These are phyloP conservation scores for Aspergillus puulaauensis DNA, from an alignment of 2,329 filamentous ascomycete species.

Conservation along the genomic window DNA sequence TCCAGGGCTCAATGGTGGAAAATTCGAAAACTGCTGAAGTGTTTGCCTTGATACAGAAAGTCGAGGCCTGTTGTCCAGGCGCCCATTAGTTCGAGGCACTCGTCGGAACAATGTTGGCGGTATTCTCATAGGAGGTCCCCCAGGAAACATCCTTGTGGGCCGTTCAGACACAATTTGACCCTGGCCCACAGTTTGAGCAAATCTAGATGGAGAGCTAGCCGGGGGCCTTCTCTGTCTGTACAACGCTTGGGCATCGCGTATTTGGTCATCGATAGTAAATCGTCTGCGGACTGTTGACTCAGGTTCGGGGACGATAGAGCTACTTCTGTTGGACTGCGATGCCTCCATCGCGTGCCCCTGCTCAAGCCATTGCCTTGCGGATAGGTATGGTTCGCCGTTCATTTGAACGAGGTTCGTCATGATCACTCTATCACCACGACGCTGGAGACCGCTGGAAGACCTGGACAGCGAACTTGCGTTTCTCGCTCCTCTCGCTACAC, in stretches of 20 bases:
- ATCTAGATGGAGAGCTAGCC: background rate
- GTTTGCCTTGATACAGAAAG: no score
- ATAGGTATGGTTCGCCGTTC: background rate
- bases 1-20: no score
- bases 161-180: background rate
- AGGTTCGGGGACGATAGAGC: background rate
- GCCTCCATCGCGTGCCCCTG: background rate
- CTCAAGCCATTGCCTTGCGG: background rate
- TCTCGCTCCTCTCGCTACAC: background rate
- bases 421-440: background rate
- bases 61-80: no score
- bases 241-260: slow-evolving; percentile 9
- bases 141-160: background rate
- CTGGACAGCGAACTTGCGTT: background rate
- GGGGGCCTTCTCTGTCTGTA: slow-evolving; percentile 15
- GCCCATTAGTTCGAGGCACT: no score
- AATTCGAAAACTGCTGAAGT: no score
- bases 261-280: slow-evolving; percentile 30
- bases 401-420: no score
- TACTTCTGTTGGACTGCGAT: background rate
- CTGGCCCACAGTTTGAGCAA: background rate
- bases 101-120: no score
- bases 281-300: slow-evolving; percentile 7
- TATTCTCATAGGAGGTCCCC: background rate
- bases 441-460: background rate